Evolutionary conservation across 2,329 filamentous ascomycete genomes (phyloP).

Genomic region (Alternaria arbusti): DNA sequence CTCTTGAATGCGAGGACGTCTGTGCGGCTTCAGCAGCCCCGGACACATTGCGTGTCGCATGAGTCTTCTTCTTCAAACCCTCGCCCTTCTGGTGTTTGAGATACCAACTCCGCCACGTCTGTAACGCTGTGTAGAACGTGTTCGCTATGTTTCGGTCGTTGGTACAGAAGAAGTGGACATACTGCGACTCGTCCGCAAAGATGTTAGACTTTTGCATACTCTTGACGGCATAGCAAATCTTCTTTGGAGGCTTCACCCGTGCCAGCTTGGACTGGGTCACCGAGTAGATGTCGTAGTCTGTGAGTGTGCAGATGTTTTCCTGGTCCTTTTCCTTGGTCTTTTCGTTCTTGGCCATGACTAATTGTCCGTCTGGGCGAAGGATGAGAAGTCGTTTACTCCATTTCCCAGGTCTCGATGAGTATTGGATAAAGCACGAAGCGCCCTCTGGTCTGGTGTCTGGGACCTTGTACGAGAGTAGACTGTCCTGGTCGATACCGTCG

Average conservation of each 20-base stretch:
- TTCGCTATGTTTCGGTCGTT: conserved; percentile 72
- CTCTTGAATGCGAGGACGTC: conserved; percentile 34
- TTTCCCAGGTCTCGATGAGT: conserved; percentile 81
- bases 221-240: conserved; percentile 85
- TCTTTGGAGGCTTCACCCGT: conserved; percentile 83
- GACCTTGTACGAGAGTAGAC: conserved; percentile 71
- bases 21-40: conserved; percentile 23
- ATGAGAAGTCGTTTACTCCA: conserved; percentile 88
- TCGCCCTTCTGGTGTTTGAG: conserved; percentile 74
- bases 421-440: conserved; percentile 74
- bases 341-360: conserved; percentile 73
- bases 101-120: conserved; percentile 92
- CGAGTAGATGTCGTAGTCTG: conserved; percentile 90
- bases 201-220: conserved; percentile 87
- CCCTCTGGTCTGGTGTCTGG: conserved; percentile 69
- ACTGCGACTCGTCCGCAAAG: conserved; percentile 83
- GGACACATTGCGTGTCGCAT: conserved; percentile 30
- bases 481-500: conserved; percentile 59
- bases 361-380: conserved; percentile 74
- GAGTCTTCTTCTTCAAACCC: conserved; percentile 51
- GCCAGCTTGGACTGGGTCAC: conserved; percentile 72
- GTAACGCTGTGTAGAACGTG: conserved; percentile 74
- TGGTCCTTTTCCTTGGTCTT: conserved; percentile 65
- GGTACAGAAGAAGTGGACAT: conserved; percentile 89
- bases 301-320: conserved; percentile 78